phyloP scores from a whole-genome alignment of 2,329 filamentous ascomycete genomes.

The Xylaria polymorpha region DNA sequence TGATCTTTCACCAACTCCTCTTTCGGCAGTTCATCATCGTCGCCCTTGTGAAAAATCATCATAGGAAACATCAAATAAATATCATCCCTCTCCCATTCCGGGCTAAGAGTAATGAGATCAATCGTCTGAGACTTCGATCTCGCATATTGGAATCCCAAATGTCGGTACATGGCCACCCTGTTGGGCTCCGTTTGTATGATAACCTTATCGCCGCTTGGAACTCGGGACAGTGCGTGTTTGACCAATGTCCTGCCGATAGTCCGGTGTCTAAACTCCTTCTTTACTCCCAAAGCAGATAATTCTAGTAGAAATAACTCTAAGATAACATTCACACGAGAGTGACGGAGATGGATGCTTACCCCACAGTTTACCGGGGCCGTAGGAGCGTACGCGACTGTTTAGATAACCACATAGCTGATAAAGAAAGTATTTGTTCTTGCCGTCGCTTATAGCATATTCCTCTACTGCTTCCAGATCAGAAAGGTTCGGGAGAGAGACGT shows the following conservation, averaged over 20 bases:
- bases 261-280: constrained; percentile 7
- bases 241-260: constrained; percentile 23
- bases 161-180: constrained; percentile 3
- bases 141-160: constrained; percentile 20
- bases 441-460: background rate
- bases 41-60: constrained; percentile 1
- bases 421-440: background rate
- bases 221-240: constrained; percentile 15
- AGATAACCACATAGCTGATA: background rate
- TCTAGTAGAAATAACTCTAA: constrained; percentile 1
- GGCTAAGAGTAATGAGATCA: background rate
- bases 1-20: background rate
- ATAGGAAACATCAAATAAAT: background rate
- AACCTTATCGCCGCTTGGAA: constrained; percentile 1
- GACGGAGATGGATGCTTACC: background rate
- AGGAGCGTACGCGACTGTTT: background rate
- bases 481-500: background rate
- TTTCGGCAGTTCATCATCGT: background rate
- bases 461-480: constrained; percentile 11
- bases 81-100: constrained; percentile 13
- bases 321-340: background rate
- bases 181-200: constrained; percentile 7
- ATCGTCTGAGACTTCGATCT: background rate
- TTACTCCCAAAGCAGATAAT: constrained; percentile 14
- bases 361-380: background rate